These are phyloP conservation scores for Rehmannia glutinosa DNA, from an alignment of 257 asterid species.

Conservation along the genomic window DNA sequence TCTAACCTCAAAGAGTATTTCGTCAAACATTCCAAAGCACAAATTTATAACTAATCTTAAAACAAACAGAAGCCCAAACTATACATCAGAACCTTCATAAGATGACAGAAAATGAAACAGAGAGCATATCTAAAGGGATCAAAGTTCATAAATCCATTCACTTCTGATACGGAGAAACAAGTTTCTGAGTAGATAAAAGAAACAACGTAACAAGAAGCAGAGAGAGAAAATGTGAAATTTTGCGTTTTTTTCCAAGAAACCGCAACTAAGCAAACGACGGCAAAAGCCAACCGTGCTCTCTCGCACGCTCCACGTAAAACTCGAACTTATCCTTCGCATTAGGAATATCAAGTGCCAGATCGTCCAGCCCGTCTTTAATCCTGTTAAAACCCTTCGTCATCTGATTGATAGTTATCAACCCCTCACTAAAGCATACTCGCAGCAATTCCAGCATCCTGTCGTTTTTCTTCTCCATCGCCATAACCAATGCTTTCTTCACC, in stretches of 20 bases:
- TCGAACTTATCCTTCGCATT: conserved; percentile 76
- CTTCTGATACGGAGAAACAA: conserved; percentile 13
- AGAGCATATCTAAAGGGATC: background rate
- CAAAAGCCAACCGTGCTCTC: conserved; percentile 62
- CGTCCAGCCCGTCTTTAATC: conserved; percentile 88
- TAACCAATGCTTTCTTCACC: conserved; percentile 94
- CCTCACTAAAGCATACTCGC: conserved; percentile 76
- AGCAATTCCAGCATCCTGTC: conserved; percentile 81
- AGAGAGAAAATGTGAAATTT: background rate
- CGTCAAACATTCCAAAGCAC: background rate
- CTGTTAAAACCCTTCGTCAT: conserved; percentile 88
- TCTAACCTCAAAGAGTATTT: background rate
- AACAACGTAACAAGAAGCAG: conserved; percentile 25
- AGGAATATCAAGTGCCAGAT: conserved; percentile 93
- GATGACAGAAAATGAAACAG: background rate
- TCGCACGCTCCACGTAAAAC: conserved; percentile 56
- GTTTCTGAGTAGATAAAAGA: conserved; percentile 7
- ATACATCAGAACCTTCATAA: conserved; percentile 17
- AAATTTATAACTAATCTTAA: background rate
- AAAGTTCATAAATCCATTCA: conserved; percentile 15
- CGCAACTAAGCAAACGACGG: conserved; percentile 32
- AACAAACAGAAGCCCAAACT: conserved; percentile 20
- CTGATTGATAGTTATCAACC: conserved; percentile 89
- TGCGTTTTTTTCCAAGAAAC: conserved; percentile 20
- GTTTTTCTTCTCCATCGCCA: conserved; percentile 99